Evolutionary conservation across 2,329 filamentous ascomycete genomes (phyloP).

Genomic region (Botrytis squamosa): DNA sequence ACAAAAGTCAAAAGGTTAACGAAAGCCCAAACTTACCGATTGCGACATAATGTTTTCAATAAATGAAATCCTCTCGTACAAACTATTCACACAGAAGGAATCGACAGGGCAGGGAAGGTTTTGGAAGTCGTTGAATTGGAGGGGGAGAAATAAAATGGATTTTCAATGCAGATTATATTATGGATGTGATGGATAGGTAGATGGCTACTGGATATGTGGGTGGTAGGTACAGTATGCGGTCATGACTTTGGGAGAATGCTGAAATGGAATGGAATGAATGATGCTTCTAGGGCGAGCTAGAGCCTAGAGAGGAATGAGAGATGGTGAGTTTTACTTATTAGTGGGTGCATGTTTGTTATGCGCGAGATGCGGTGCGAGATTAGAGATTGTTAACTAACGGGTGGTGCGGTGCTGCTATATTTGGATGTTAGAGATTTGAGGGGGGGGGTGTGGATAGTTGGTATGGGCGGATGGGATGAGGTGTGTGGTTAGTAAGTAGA

Average conservation of each 20-base stretch:
- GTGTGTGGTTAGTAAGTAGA: not conserved
- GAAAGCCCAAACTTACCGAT: conserved; percentile 31
- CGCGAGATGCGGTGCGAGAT: too few species aligned
- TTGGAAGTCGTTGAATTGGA: too few species aligned
- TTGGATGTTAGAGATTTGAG: not conserved
- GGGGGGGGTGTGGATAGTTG: not conserved
- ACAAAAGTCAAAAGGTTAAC: not conserved
- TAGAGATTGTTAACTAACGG: too few species aligned
- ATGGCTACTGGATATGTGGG: not conserved
- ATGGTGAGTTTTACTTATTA: not conserved
- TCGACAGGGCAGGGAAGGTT: not conserved
- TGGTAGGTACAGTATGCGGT: conserved; percentile 13
- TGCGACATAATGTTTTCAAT: conserved; percentile 32
- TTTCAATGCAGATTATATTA: not conserved
- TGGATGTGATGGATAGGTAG: not conserved
- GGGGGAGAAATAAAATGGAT: conserved; percentile 3
- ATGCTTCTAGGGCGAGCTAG: not conserved
- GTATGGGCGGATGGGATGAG: not conserved
- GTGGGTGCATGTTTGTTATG: not conserved
- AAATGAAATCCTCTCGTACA: not conserved
- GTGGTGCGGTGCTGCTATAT: conserved; percentile 1
- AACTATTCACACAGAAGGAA: not conserved
- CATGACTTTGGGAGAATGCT: conserved; percentile 2
- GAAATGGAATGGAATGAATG: not conserved
- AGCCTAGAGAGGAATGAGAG: not conserved